phyloP scores from a whole-genome alignment of 305 asterid species.

The Lippia alba region DNA sequence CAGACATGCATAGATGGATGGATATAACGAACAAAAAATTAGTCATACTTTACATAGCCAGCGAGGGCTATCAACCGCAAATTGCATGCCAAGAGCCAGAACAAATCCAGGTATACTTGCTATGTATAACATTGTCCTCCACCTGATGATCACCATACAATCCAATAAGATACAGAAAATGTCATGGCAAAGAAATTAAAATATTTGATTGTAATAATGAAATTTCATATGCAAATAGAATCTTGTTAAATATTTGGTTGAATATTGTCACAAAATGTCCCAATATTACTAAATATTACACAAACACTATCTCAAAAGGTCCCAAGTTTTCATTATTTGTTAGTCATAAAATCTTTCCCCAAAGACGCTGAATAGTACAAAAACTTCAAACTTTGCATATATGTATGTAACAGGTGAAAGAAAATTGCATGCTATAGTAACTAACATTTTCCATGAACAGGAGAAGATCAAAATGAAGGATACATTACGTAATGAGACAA shows the following conservation, averaged over 20 bases:
- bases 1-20: no score
- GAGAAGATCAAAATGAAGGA: not conserved
- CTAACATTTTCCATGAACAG: no score
- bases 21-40: not conserved
- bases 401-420: not conserved
- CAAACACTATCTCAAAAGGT: no score
- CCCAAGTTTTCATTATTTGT: no score
- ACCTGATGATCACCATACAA: slow-evolving; percentile 55
- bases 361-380: not conserved
- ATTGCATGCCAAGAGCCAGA: slow-evolving; percentile 83
- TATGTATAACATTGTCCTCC: slow-evolving; percentile 76
- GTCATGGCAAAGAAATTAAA: no score
- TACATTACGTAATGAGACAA: not conserved
- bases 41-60: slow-evolving; percentile 82
- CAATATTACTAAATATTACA: no score
- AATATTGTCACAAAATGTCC: no score
- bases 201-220: not conserved
- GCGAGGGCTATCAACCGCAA: slow-evolving; percentile 90
- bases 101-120: slow-evolving; percentile 73
- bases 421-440: not conserved
- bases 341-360: no score
- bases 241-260: no score
- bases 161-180: not conserved
- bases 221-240: no score
- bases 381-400: not conserved